Base-by-base conservation (phyloP, 306 rosid species). In the Pterocarpus santalinus region DNA sequence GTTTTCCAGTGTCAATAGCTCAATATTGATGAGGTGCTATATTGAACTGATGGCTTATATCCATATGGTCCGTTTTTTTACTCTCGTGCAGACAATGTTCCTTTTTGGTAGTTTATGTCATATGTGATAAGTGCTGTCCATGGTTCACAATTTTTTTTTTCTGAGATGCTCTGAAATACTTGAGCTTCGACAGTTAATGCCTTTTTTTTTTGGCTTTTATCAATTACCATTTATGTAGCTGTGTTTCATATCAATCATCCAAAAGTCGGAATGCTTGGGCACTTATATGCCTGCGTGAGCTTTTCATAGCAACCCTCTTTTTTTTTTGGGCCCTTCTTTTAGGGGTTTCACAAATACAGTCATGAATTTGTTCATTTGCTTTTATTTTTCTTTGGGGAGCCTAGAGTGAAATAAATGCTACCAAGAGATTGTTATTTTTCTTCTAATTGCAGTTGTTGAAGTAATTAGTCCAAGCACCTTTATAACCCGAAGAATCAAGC, bases 381-480 rank as follows among this genome's bases (percentile, higher is more conserved):
- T 52, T 58, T 79, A 44, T 41, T 46, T 79, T 60, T 57, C 28
- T 56, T 5, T 32, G 39, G 70, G 77, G 7, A 60, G 69, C 69
- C 38, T 58, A 16, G 41, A 12, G 15, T 53, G 63, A 38, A 66
- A 58, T 69, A 34, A 58, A 79, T 79, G 69, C 2, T 68, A 33
- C 62, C 36, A 30, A 22, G 83, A 47, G 28, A 36, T 49, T 61
- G 72, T 12, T 17, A 61, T 47, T 63, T 80, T 70, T 34, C 2
- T 30, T 39, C 33, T 76, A 17, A 51, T 64, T 49, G 65, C 81
- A 32, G 32, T 43, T 56, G 69, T 33, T 76, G 51, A 36, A 65
- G 62, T 64, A 64, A 64, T 63, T 8, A 51, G 55, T 70, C 57
- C 30, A 4, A 63, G 80, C 46, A 15, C 51, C 38, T 63, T 47